phyloP scores from a whole-genome alignment of 2,329 filamentous ascomycete species.

The Dothiorella sarmentorum region DNA sequence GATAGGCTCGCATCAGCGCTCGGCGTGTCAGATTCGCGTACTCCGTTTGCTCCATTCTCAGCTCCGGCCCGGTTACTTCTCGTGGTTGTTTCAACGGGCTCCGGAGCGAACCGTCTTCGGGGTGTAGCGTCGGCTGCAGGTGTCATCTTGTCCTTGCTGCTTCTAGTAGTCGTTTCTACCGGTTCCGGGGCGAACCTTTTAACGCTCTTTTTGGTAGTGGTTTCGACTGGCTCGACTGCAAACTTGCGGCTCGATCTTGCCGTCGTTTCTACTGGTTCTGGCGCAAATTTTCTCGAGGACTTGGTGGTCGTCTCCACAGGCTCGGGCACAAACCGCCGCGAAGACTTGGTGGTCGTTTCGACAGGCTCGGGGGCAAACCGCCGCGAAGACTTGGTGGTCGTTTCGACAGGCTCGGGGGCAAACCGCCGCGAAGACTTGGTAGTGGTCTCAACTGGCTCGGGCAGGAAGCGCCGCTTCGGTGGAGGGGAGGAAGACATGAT shows the following conservation, averaged over 20 bases:
- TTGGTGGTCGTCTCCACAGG: constrained; percentile 69
- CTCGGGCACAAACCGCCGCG: constrained; percentile 55
- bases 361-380: constrained; percentile 33
- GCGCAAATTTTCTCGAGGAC: constrained; percentile 52
- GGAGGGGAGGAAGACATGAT: constrained; percentile 32
- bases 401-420: constrained; percentile 38
- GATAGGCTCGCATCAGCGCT: constrained; percentile 9
- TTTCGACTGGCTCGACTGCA: constrained; percentile 32
- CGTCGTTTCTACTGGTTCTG: constrained; percentile 68
- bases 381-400: constrained; percentile 23
- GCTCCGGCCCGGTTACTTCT: constrained; percentile 24
- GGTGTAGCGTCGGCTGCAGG: constrained; percentile 7
- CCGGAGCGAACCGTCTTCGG: constrained; percentile 27
- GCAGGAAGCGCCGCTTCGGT: constrained; percentile 34
- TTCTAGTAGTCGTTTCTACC: constrained; percentile 34
- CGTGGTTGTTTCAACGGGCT: constrained; percentile 30
- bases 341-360: constrained; percentile 20
- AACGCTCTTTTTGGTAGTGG: constrained; percentile 26
- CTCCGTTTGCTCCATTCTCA: not conserved
- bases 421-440: constrained; percentile 26
- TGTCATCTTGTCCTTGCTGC: constrained; percentile 27
- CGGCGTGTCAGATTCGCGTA: not conserved
- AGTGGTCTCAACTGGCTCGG: constrained; percentile 35
- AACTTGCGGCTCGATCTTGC: constrained; percentile 49
- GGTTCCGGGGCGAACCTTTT: constrained; percentile 54